phyloP scores from a whole-genome alignment of 2,329 filamentous ascomycete genomes.

The Penicillium sp. region DNA sequence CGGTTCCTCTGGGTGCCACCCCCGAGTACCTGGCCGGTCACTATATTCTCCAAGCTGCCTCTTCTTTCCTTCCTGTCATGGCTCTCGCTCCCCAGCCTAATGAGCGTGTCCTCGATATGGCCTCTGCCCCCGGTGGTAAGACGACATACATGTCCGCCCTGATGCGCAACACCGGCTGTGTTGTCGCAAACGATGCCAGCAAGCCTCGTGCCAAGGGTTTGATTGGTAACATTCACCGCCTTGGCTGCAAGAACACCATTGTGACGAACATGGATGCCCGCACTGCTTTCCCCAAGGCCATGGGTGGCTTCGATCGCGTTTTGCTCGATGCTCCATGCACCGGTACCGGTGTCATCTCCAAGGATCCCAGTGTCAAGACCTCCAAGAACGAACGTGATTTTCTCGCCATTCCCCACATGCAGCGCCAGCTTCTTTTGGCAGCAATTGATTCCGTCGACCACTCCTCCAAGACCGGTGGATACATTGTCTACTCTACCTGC shows the following conservation, averaged over 20 bases:
- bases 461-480: conserved; percentile 85
- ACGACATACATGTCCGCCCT: conserved; percentile 93
- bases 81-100: conserved; percentile 89
- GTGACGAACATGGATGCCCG: conserved; percentile 94
- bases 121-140: conserved; percentile 92
- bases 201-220: conserved; percentile 92
- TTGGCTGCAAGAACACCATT: conserved; percentile 89
- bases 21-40: conserved; percentile 96
- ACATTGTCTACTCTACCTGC: conserved; percentile 95
- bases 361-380: conserved; percentile 95
- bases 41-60: conserved; percentile 96
- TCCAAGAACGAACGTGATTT: conserved; percentile 98
- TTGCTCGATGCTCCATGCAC: conserved; percentile 94
- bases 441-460: conserved; percentile 96
- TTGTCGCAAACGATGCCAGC: conserved; percentile 96
- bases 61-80: conserved; percentile 97
- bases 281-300: conserved; percentile 81
- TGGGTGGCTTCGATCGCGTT: conserved; percentile 94
- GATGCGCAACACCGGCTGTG: conserved; percentile 94
- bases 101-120: conserved; percentile 91
- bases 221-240: conserved; percentile 94
- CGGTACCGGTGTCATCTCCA: conserved; percentile 94
- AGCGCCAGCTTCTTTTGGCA: conserved; percentile 88
- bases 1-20: conserved; percentile 83
- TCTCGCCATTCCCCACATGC: conserved; percentile 84